Base-by-base conservation (phyloP, 345 rosid species). In the Gossypium anomalum region DNA sequence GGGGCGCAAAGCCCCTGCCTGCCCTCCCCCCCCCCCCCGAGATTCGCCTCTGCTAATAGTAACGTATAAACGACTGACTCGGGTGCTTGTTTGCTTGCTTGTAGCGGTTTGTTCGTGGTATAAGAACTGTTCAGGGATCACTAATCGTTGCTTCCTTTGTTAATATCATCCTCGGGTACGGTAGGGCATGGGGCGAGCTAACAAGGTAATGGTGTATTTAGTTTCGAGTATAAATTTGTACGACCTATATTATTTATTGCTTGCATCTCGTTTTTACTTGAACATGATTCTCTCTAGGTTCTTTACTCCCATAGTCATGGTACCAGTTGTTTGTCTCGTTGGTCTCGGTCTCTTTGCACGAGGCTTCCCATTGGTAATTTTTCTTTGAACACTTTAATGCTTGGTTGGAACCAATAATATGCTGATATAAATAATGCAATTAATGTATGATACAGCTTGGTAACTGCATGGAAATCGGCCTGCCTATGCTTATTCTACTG, bases 51-150 rank as follows among this genome's bases (percentile, higher is more conserved):
- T 34, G 41, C 41, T 34, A 34, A 34, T 5, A 34, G 1, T 34
- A 34, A 34, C 7, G 6, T 5, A 34, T 34, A 5, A 34, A 34
- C 1, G 41, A 34, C 41, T 74, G 34, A 22, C 76, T 41, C 14
- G 43, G 76, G 53, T 80, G 62, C 29, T 74, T 84, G 82, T 87
- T 77, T 85, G 82, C 29, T 74, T 84, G 81, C 87, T 77, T 85
- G 83, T 88, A 94, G 98, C 86, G 94, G 78, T 95, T 95, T 78
- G 76, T 74, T 45, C 86, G 81, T 75, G 84, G 84, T 7, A 93
- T 95, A 51, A 90, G 99, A 83, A 91, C 96, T 14, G 83, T 93
- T 76, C 99, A 95, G 76, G 98, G 99, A 74, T 91, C 98, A 4
- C 67, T 95, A 14, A 95, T 95, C 72, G 88, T 95, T 80, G 87